Percentiles rank a stretch among this genome's conserved stretches.
Conservation (phyloP, 1,284 basidiomycete genomes). For the Ustilago tritici region DNA sequence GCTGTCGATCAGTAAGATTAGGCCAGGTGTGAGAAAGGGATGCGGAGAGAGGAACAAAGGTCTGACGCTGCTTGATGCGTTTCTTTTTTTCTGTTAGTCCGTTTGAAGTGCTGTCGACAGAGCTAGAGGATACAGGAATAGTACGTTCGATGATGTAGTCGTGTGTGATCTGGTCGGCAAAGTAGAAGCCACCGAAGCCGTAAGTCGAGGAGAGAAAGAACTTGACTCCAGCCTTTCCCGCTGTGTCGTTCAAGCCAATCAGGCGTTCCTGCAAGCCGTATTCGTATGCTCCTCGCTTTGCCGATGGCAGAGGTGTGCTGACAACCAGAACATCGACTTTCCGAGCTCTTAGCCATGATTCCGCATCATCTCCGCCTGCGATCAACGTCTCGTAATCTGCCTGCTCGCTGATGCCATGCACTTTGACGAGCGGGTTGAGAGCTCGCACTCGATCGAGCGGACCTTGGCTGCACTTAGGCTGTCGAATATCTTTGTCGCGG, state of each 20-base stretch:
- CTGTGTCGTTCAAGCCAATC: conserved; percentile 82
- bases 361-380: conserved; percentile 34
- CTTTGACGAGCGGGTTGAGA: conserved; percentile 89
- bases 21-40: conserved; percentile 75
- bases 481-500: conserved; percentile 83
- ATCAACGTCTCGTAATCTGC: conserved; percentile 27
- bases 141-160: conserved; percentile 82
- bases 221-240: conserved; percentile 71
- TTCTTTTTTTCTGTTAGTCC: conserved; percentile 67
- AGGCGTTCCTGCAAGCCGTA: conserved; percentile 66
- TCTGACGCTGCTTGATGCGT: conserved; percentile 76
- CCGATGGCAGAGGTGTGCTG: conserved; percentile 17
- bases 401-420: conserved; percentile 73
- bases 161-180: conserved; percentile 88
- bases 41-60: conserved; percentile 77
- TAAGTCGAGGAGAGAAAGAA: conserved; percentile 90
- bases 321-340: conserved; percentile 69
- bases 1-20: conserved; percentile 70
- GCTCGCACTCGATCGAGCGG: conserved; percentile 77
- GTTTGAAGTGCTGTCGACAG: conserved; percentile 6
- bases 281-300: background rate
- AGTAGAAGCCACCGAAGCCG: conserved; percentile 92
- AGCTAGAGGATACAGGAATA: conserved; percentile 1
- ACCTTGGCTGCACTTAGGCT: conserved; percentile 30
- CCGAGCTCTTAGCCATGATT: conserved; percentile 71